A percentile compares a stretch with the other conserved stretches of the same genome.
These are phyloP conservation scores for Monascus purpureus DNA, from an alignment of 495 filamentous ascomycete genomes.

Conservation along the genomic window DNA sequence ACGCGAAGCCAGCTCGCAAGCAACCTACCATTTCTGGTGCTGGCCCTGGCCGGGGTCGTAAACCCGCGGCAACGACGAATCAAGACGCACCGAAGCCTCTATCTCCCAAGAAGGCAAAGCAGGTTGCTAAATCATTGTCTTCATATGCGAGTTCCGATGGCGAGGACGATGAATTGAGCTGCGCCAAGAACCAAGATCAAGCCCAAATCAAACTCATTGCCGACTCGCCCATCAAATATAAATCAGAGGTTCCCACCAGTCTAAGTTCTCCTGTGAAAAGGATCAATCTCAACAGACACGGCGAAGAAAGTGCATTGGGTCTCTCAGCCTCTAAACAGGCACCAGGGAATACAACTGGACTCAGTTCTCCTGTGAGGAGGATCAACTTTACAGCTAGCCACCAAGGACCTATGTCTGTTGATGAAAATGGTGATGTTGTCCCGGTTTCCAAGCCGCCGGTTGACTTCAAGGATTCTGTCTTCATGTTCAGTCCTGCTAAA, in stretches of 20 bases:
- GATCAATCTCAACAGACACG: slow-evolving; percentile 21
- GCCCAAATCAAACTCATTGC: slow-evolving; percentile 14
- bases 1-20: slow-evolving; percentile 36
- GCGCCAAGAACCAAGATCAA: slow-evolving; percentile 25
- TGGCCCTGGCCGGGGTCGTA: slow-evolving; percentile 24
- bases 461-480: slow-evolving; percentile 21
- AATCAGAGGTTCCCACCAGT: slow-evolving; percentile 8
- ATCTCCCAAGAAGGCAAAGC: slow-evolving; percentile 43
- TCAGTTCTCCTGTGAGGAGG: slow-evolving; percentile 17
- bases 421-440: slow-evolving; percentile 12
- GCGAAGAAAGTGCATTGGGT: slow-evolving; percentile 25
- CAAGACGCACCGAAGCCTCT: slow-evolving; percentile 25
- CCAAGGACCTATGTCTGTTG: slow-evolving; percentile 7
- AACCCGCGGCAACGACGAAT: slow-evolving; percentile 17
- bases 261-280: slow-evolving; percentile 28
- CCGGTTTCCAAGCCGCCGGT: slow-evolving; percentile 16
- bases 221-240: slow-evolving; percentile 27
- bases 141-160: slow-evolving; percentile 28
- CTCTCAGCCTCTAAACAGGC: slow-evolving; percentile 12
- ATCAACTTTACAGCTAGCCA: slow-evolving; percentile 19
- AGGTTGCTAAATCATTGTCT: slow-evolving; percentile 33
- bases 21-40: slow-evolving; percentile 13
- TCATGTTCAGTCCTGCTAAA: slow-evolving; percentile 36
- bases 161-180: slow-evolving; percentile 38
- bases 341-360: slow-evolving; percentile 7